Evolutionary conservation across 208 protist genomes (phyloP).

Genomic region (Lotmaria passim): DNA sequence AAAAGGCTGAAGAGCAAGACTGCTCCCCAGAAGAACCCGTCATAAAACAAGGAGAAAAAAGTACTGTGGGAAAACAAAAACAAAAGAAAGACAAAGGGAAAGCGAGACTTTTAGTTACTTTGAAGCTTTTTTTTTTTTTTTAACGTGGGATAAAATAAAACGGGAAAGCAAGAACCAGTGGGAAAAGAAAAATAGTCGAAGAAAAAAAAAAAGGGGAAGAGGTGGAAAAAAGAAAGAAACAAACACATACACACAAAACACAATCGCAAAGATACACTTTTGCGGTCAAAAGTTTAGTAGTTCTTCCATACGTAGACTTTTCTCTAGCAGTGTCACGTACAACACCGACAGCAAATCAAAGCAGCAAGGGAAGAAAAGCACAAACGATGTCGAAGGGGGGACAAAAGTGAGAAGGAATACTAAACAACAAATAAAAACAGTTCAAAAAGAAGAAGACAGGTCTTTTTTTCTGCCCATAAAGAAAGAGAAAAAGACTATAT

Average conservation of each 20-base stretch:
- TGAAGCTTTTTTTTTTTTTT: too few species aligned
- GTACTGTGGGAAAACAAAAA: neutral
- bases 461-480: slow-evolving; percentile 6
- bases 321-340: neutral
- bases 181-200: neutral
- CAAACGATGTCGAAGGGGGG: neutral
- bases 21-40: too few species aligned
- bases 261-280: neutral
- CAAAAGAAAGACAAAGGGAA: neutral
- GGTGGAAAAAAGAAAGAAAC: neutral
- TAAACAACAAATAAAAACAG: neutral
- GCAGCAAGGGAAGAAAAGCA: neutral
- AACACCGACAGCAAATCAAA: neutral
- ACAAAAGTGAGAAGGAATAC: neutral
- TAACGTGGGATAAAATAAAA: neutral
- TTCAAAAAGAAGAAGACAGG: neutral
- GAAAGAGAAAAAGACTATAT: slow-evolving; percentile 12
- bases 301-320: neutral
- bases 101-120: too few species aligned
- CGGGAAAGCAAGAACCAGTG: slow-evolving; percentile 3
- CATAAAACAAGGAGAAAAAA: too few species aligned
- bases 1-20: too few species aligned
- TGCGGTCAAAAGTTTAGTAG: slow-evolving; percentile 1
- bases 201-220: slow-evolving; percentile 7
- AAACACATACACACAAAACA: slow-evolving; percentile 6